Percentiles rank a stretch among this genome's conserved stretches.
Evolutionary conservation across 1,139 yeast genomes (phyloP).

Genomic region (Taphrina sp.): DNA sequence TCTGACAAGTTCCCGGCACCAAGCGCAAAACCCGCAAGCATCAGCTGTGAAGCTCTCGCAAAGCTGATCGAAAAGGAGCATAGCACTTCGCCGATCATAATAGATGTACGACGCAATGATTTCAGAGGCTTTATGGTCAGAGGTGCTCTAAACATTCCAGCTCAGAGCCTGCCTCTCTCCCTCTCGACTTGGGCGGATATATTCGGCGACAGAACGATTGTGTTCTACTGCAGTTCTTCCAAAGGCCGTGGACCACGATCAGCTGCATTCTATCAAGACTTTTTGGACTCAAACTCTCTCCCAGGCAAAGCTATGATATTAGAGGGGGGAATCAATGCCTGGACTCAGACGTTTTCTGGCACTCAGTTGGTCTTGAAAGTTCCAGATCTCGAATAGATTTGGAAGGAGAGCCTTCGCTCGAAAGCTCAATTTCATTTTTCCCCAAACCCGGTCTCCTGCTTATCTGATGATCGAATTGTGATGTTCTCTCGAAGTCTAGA

Average conservation of each 20-base stretch:
- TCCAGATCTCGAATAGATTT: too few species aligned
- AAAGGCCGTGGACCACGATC: conserved; percentile 26
- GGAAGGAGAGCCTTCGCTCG: too few species aligned
- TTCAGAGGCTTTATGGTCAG: conserved; percentile 4
- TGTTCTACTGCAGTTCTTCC: conserved; percentile 18
- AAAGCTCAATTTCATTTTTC: too few species aligned
- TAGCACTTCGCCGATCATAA: too few species aligned
- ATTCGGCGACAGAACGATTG: conserved; percentile 25
- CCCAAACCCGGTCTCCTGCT: too few species aligned
- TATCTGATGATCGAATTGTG: too few species aligned
- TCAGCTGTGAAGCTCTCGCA: too few species aligned
- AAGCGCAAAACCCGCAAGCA: too few species aligned
- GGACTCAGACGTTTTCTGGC: conserved; percentile 2
- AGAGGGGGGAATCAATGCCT: conserved; percentile 23
- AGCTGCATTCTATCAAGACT: conserved; percentile 25
- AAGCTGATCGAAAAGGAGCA: too few species aligned
- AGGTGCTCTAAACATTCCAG: conserved; percentile 26
- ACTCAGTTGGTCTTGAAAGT: background rate
- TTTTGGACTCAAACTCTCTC: conserved; percentile 11
- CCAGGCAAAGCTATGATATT: conserved; percentile 21
- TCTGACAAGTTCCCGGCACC: too few species aligned
- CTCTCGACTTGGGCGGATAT: conserved; percentile 22
- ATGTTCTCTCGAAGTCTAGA: too few species aligned
- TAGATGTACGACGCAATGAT: conserved; percentile 21
- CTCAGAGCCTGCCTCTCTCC: conserved; percentile 14